Percentiles rank a stretch among this genome's conserved stretches.
These are phyloP conservation scores for Rhexocercosporidium sp. DNA, from an alignment of 2,329 filamentous ascomycete genomes.

Conservation along the genomic window DNA sequence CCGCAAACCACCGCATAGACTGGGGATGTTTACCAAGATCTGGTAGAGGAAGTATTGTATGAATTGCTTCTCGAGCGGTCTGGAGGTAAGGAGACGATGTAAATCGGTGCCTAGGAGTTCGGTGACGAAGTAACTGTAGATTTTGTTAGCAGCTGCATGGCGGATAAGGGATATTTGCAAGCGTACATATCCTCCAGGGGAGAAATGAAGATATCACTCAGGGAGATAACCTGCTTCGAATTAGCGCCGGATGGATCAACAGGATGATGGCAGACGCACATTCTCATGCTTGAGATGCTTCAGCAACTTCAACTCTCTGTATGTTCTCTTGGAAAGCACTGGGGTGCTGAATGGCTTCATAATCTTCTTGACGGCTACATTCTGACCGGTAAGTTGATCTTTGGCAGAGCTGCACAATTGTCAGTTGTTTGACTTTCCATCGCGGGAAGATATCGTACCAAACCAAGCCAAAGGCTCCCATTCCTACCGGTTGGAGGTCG, in stretches of 20 bases:
- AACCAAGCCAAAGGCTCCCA: conserved; percentile 98
- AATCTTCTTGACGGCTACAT: conserved; percentile 99
- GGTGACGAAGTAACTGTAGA: conserved; percentile 91
- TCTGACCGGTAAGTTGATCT: conserved; percentile 95
- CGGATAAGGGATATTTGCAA: conserved; percentile 28
- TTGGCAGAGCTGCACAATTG: conserved; percentile 77
- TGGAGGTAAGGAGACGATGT: conserved; percentile 90
- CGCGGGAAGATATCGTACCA: conserved; percentile 66
- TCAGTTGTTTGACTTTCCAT: conserved; percentile 26
- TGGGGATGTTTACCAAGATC: conserved; percentile 74
- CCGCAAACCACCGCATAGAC: background rate
- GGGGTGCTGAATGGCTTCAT: conserved; percentile 99
- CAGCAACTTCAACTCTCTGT: conserved; percentile 94
- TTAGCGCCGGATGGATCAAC: conserved; percentile 32
- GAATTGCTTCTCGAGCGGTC: conserved; percentile 98
- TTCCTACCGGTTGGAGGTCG: conserved; percentile 96
- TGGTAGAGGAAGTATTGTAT: conserved; percentile 99
- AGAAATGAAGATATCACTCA: conserved; percentile 99
- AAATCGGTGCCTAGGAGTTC: conserved; percentile 96
- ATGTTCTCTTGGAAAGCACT: conserved; percentile 95
- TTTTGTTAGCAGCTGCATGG: conserved; percentile 27
- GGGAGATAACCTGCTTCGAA: conserved; percentile 78
- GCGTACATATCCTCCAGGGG: conserved; percentile 94
- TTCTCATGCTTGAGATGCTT: conserved; percentile 98
- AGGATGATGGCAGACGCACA: conserved; percentile 53